Conservation (phyloP, 176 grass and related monocot species). For the Lolium multiflorum region DNA sequence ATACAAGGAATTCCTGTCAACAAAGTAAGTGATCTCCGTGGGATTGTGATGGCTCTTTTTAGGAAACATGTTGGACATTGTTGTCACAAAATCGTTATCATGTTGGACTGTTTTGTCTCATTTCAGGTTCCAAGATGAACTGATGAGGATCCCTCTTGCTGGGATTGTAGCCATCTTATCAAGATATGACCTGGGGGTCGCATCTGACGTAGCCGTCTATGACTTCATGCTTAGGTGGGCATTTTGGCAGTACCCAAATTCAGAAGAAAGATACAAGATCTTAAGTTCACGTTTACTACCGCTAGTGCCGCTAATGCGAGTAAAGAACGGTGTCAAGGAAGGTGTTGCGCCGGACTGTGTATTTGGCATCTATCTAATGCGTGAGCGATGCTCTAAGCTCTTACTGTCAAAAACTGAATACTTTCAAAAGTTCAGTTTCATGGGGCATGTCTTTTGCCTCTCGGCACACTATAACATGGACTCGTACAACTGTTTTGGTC, state of each 20-base stretch:
- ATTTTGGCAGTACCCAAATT: neutral
- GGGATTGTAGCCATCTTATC: constrained; percentile 12
- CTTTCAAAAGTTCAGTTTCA: neutral
- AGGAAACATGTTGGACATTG: too few species aligned
- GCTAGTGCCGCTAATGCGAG: neutral
- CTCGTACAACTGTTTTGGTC: neutral
- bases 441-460: neutral
- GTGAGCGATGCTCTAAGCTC: neutral
- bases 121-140: too few species aligned
- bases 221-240: neutral
- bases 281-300: neutral
- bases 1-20: too few species aligned
- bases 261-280: neutral
- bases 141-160: too few species aligned
- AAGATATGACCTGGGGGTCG: neutral
- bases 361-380: neutral
- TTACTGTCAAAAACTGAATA: neutral
- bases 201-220: neutral
- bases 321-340: neutral
- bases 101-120: too few species aligned
- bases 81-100: too few species aligned
- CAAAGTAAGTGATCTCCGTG: too few species aligned
- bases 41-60: too few species aligned
- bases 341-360: neutral
- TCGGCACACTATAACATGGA: neutral